Conservation (phyloP, 176 grass and related monocot genomes). For the Triticum turgidum region DNA sequence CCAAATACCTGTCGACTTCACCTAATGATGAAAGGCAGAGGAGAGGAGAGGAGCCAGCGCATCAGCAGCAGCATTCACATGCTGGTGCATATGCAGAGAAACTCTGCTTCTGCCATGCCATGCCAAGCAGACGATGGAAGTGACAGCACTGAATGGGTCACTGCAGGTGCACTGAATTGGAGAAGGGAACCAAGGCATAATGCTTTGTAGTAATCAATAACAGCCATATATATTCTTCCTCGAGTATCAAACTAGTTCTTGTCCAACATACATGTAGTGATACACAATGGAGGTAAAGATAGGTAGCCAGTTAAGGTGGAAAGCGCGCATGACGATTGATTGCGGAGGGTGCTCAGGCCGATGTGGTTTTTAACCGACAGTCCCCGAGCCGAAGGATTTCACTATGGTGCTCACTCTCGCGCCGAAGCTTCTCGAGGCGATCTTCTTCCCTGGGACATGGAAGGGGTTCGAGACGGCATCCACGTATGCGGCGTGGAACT, state of each 20-base stretch:
- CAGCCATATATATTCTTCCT: constrained; percentile 23
- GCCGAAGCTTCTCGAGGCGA: constrained; percentile 85
- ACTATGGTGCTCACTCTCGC: constrained; percentile 79
- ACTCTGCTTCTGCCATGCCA: background rate
- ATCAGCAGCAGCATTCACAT: background rate
- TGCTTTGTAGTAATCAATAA: background rate
- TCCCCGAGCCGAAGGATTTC: constrained; percentile 68
- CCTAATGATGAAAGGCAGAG: background rate
- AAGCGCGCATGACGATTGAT: background rate
- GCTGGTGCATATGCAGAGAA: background rate
- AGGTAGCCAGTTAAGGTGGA: background rate
- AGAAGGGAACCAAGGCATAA: background rate
- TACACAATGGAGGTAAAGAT: background rate
- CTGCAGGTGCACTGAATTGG: background rate
- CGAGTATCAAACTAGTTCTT: background rate
- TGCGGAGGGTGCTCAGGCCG: background rate
- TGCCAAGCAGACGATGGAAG: constrained; percentile 11
- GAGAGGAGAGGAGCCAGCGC: background rate
- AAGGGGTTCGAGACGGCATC: constrained; percentile 94
- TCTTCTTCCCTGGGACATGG: constrained; percentile 97
- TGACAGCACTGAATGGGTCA: background rate
- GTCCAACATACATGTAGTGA: background rate
- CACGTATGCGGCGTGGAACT: constrained; percentile 87
- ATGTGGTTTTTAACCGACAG: constrained; percentile 35
- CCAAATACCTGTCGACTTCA: constrained; percentile 2